phyloP scores from a whole-genome alignment of 2,329 filamentous ascomycete genomes.

The Trichoderma lentiforme region DNA sequence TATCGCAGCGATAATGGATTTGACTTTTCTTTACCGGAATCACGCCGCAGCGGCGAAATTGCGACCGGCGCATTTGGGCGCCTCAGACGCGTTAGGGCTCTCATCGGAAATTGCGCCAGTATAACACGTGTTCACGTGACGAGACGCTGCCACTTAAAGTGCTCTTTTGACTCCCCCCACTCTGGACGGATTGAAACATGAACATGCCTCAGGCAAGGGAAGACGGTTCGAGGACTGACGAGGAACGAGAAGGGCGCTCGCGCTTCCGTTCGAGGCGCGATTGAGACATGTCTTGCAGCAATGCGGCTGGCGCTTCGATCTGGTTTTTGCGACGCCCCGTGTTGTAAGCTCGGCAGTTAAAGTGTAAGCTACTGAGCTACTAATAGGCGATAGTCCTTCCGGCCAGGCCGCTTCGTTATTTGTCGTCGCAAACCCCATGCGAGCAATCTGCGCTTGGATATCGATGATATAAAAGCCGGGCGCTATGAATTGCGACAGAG shows the following conservation, averaged over 20 bases:
- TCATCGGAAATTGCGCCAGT: conserved; percentile 6
- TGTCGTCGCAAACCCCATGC: neutral
- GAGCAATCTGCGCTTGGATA: neutral
- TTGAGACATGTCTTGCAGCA: conserved; percentile 6
- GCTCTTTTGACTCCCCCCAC: conserved; percentile 2
- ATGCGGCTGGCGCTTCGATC: neutral
- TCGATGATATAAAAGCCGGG: neutral
- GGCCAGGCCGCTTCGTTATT: conserved; percentile 1
- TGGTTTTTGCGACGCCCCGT: neutral
- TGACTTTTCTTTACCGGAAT: neutral
- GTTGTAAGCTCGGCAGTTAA: conserved; percentile 12
- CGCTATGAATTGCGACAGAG: neutral
- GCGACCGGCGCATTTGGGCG: neutral
- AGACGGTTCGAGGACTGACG: neutral
- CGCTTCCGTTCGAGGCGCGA: neutral
- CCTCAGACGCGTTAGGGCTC: conserved; percentile 9
- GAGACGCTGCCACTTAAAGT: neutral
- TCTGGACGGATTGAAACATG: neutral
- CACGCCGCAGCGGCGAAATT: neutral
- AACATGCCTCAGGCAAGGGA: neutral
- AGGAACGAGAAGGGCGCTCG: neutral
- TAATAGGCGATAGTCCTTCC: conserved; percentile 12
- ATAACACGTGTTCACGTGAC: conserved; percentile 19
- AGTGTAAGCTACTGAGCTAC: conserved; percentile 14
- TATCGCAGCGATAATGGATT: neutral